These are phyloP conservation scores for Alternaria longipes DNA, from an alignment of 2,329 filamentous ascomycete genomes.

Conservation along the genomic window DNA sequence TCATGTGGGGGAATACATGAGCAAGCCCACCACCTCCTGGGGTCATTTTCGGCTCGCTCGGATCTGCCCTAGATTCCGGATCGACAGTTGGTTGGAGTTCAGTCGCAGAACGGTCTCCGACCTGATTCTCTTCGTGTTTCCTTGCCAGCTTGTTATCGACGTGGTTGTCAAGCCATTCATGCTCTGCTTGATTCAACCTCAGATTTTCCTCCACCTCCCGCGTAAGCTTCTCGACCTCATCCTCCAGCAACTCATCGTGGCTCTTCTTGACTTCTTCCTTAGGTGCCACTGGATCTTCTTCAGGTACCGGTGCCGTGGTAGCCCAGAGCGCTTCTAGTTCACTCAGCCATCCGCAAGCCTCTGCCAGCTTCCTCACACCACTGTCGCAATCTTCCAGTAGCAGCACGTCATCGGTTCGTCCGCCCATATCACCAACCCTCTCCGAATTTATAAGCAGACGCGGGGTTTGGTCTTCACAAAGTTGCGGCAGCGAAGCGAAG, in stretches of 20 bases:
- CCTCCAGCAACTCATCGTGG: slow-evolving; percentile 65
- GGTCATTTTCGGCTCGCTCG: slow-evolving; percentile 5
- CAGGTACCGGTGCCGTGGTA: slow-evolving; percentile 64
- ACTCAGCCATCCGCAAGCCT: slow-evolving; percentile 82
- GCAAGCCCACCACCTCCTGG: slow-evolving; percentile 24
- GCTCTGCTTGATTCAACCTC: slow-evolving; percentile 37
- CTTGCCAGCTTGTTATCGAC: slow-evolving; percentile 40
- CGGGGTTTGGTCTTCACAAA: slow-evolving; percentile 70
- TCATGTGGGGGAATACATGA: slow-evolving; percentile 45
- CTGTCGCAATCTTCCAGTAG: slow-evolving; percentile 83
- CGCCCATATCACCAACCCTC: slow-evolving; percentile 79
- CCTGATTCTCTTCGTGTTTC: slow-evolving; percentile 20
- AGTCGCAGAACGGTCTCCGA: not conserved
- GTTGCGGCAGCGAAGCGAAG: slow-evolving; percentile 80
- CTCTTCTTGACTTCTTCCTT: slow-evolving; percentile 53
- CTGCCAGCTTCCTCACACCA: slow-evolving; percentile 80
- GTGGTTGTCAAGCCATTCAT: slow-evolving; percentile 48
- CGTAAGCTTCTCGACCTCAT: slow-evolving; percentile 67
- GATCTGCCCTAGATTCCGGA: slow-evolving; percentile 16
- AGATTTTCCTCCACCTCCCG: slow-evolving; percentile 66
- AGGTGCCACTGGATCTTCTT: slow-evolving; percentile 40
- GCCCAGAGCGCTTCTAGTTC: slow-evolving; percentile 84
- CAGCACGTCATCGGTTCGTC: slow-evolving; percentile 82
- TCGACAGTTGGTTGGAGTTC: slow-evolving; percentile 14
- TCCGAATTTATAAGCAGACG: slow-evolving; percentile 90